These are phyloP conservation scores for Trichoderma asperelloides DNA, from an alignment of 495 filamentous ascomycete genomes.

Conservation along the genomic window DNA sequence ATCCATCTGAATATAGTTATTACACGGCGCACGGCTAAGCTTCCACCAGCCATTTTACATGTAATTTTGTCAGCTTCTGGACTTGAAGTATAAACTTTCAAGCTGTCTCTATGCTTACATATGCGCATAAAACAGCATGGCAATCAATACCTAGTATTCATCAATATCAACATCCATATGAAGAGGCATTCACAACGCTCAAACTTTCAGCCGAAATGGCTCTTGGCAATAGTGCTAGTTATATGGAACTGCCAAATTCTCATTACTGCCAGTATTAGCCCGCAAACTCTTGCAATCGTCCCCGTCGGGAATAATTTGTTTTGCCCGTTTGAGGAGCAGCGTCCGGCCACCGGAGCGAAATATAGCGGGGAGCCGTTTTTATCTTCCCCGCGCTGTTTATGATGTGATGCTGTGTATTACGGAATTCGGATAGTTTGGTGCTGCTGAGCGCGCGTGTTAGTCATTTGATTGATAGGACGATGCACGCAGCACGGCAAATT, in stretches of 20 bases:
- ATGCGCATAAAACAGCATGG: background rate
- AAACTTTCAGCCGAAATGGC: background rate
- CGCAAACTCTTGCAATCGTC: background rate
- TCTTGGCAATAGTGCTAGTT: background rate
- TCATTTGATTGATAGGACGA: background rate
- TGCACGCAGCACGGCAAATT: background rate
- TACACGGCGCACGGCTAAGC: too few relatives aligned
- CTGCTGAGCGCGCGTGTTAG: background rate
- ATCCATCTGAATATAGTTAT: too few relatives aligned
- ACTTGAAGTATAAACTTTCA: too few relatives aligned
- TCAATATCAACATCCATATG: background rate
- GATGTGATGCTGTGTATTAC: background rate
- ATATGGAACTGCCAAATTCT: too few relatives aligned
- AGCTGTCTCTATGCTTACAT: too few relatives aligned
- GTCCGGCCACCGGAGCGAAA: background rate
- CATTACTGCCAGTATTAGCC: background rate
- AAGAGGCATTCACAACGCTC: background rate
- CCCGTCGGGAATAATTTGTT: background rate
- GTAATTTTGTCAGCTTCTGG: too few relatives aligned
- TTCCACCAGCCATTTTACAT: too few relatives aligned
- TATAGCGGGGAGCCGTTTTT: background rate
- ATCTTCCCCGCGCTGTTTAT: background rate
- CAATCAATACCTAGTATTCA: background rate
- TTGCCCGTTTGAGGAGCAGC: background rate
- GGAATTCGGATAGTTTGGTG: background rate